phyloP scores from a whole-genome alignment of 2,329 filamentous ascomycete genomes.

The Pezicula carpinea region DNA sequence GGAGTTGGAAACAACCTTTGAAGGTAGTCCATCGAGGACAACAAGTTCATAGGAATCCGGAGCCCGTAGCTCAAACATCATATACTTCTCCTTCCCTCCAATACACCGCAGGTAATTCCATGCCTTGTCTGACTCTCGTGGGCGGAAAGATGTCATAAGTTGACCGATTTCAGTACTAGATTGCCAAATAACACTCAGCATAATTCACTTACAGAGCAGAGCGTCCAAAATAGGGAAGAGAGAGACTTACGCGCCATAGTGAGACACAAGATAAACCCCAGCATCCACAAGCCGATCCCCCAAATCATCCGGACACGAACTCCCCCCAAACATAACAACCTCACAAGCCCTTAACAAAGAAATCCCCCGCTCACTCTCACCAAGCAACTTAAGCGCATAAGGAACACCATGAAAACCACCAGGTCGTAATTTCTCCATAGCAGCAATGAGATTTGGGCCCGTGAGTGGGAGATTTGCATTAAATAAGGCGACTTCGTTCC shows the following conservation, averaged over 20 bases:
- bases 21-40: constrained; percentile 33
- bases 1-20: constrained; percentile 34
- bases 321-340: constrained; percentile 53
- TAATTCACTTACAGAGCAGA: too few species aligned
- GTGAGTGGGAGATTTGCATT: constrained; percentile 53
- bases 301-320: constrained; percentile 53
- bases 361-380: constrained; percentile 52
- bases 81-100: constrained; percentile 5
- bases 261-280: constrained; percentile 50
- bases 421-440: constrained; percentile 37
- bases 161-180: constrained; percentile 52
- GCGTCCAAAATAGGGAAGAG: background rate
- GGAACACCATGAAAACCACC: constrained; percentile 59
- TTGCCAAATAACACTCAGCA: background rate
- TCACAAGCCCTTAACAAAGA: constrained; percentile 39
- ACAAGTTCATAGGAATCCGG: constrained; percentile 13
- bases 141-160: constrained; percentile 55
- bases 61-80: constrained; percentile 9
- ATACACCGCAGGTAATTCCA: constrained; percentile 55
- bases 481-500: constrained; percentile 47
- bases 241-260: constrained; percentile 52
- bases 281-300: constrained; percentile 47
- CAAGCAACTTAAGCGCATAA: constrained; percentile 58
- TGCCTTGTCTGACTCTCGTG: constrained; percentile 41
- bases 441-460: constrained; percentile 38